These are phyloP conservation scores for Pseudognaphalium luteoalbum DNA, from an alignment of 129 eudicot species.

Conservation along the genomic window DNA sequence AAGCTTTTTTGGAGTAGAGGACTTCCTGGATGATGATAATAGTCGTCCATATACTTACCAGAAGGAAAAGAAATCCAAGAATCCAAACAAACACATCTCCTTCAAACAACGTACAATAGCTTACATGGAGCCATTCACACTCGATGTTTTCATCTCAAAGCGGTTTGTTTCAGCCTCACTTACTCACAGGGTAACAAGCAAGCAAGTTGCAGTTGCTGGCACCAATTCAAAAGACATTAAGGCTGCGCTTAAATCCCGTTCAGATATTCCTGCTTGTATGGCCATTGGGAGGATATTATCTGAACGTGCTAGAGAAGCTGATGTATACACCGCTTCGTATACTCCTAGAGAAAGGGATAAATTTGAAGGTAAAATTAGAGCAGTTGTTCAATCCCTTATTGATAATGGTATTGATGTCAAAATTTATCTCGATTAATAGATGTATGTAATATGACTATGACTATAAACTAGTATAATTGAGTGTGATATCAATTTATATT, in stretches of 20 bases:
- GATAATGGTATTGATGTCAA: slow-evolving; percentile 69
- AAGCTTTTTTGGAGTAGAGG: slow-evolving; percentile 81
- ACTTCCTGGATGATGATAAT: slow-evolving; percentile 61
- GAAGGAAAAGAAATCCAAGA: slow-evolving; percentile 60
- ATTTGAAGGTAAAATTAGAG: slow-evolving; percentile 73
- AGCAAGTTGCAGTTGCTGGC: slow-evolving; percentile 75
- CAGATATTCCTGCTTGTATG: slow-evolving; percentile 68
- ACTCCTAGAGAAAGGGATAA: slow-evolving; percentile 71
- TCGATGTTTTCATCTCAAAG: slow-evolving; percentile 65
- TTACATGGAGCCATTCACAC: slow-evolving; percentile 70
- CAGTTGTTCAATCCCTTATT: slow-evolving; percentile 71
- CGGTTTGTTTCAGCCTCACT: slow-evolving; percentile 67
- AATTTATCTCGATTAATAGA: slow-evolving; percentile 52
- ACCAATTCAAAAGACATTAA: slow-evolving; percentile 74
- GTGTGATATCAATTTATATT: neutral
- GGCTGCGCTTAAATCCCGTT: slow-evolving; percentile 56
- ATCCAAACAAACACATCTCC: slow-evolving; percentile 61
- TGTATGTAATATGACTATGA: neutral
- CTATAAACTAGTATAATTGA: neutral
- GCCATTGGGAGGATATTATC: slow-evolving; percentile 57
- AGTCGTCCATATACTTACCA: slow-evolving; percentile 72
- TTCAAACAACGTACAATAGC: slow-evolving; percentile 68
- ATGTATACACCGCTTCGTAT: slow-evolving; percentile 63
- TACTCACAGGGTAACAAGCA: slow-evolving; percentile 69
- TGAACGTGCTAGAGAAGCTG: slow-evolving; percentile 69